Conservation (phyloP, 306 rosid genomes). For the Citrullus colocynthis region DNA sequence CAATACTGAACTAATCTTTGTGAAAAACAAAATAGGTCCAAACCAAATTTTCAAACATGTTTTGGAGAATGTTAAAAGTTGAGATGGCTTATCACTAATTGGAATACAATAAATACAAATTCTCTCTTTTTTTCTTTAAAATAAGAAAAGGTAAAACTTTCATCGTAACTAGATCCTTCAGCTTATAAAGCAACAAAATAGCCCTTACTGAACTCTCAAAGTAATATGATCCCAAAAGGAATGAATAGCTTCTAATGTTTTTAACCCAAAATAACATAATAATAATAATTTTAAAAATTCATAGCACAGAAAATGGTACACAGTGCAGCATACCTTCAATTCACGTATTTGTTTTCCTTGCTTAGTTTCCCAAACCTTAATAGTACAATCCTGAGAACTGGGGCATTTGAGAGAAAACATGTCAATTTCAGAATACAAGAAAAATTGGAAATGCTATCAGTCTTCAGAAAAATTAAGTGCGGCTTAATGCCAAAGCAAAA, state of each 20-base stretch:
- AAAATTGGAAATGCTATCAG: background rate
- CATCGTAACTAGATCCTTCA: background rate
- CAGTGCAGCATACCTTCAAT: slow-evolving; percentile 39
- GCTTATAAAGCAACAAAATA: background rate
- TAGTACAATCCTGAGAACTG: slow-evolving; percentile 89
- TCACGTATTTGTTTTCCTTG: slow-evolving; percentile 90
- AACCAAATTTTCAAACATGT: background rate
- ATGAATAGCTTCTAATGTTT: background rate
- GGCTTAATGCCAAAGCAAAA: background rate
- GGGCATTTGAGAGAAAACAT: slow-evolving; percentile 13
- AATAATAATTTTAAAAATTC: background rate
- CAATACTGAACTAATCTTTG: background rate
- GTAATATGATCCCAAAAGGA: background rate
- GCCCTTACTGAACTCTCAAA: background rate
- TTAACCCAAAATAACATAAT: background rate
- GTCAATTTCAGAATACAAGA: background rate
- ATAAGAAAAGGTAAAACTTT: background rate
- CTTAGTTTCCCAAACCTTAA: slow-evolving; percentile 87
- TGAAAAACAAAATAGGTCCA: background rate
- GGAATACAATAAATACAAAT: background rate
- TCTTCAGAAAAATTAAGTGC: background rate
- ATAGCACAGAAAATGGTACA: background rate
- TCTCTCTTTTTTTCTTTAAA: background rate
- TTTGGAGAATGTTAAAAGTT: background rate
- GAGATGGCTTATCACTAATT: background rate